phyloP scores from a whole-genome alignment of 2,329 filamentous ascomycete species.

The Curvularia lunata region DNA sequence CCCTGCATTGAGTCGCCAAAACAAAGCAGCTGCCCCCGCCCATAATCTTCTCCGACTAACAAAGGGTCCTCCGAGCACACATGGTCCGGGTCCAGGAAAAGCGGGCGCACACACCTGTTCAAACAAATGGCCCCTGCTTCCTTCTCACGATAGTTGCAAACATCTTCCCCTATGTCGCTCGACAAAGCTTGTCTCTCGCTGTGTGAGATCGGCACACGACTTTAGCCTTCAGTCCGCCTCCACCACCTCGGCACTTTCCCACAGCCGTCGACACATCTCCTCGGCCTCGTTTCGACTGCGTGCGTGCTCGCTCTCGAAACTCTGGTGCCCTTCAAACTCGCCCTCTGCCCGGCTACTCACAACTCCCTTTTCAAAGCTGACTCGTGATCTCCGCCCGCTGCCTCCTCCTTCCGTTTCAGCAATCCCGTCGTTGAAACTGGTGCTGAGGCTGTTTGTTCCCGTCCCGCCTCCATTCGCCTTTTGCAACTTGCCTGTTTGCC shows the following conservation, averaged over 20 bases:
- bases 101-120: conserved; percentile 15
- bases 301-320: conserved; percentile 39
- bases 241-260: conserved; percentile 48
- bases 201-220: conserved; percentile 10
- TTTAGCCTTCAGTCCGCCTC: conserved; percentile 42
- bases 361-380: conserved; percentile 38
- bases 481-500: conserved; percentile 26
- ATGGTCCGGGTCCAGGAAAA: conserved; percentile 7
- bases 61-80: not conserved
- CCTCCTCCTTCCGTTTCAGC: conserved; percentile 38
- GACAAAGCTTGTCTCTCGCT: not conserved
- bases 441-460: conserved; percentile 40
- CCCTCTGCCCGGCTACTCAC: conserved; percentile 32
- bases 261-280: conserved; percentile 50
- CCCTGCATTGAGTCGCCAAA: conserved; percentile 1
- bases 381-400: conserved; percentile 34
- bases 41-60: not conserved
- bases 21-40: not conserved
- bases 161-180: conserved; percentile 5
- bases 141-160: conserved; percentile 13
- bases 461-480: conserved; percentile 37
- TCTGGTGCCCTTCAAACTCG: conserved; percentile 33
- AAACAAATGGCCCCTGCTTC: conserved; percentile 1
- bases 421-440: conserved; percentile 38
- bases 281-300: conserved; percentile 44